Evolutionary conservation across 129 eudicot species (phyloP).

Genomic region (Chrysanthemum lavandulifolium): DNA sequence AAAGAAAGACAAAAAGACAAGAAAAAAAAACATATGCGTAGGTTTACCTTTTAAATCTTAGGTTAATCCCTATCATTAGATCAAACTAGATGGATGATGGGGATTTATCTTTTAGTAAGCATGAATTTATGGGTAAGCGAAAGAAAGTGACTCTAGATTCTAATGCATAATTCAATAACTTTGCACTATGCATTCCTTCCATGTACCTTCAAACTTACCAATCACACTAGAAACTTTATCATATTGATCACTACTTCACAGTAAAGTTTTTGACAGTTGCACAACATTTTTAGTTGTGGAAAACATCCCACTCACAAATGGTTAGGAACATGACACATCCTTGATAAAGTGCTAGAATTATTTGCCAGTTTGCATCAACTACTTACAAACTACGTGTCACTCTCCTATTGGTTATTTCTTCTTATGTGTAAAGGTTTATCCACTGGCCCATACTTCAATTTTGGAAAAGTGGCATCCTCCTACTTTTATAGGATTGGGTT

Average conservation of each 20-base stretch:
- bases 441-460: constrained; percentile 49
- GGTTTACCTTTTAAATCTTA: no score
- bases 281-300: constrained; percentile 25
- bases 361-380: constrained; percentile 27
- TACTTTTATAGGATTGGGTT: constrained; percentile 36
- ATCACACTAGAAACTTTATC: constrained; percentile 12
- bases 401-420: constrained; percentile 21
- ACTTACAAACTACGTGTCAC: constrained; percentile 26
- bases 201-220: constrained; percentile 21
- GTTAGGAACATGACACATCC: constrained; percentile 49
- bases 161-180: not conserved
- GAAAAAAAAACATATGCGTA: no score
- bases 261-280: constrained; percentile 33
- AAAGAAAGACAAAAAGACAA: no score
- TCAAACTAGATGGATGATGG: no score
- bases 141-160: no score
- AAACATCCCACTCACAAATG: constrained; percentile 41
- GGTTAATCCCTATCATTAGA: no score
- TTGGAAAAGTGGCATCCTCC: constrained; percentile 21
- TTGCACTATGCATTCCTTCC: constrained; percentile 11
- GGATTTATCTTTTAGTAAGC: no score
- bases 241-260: not conserved
- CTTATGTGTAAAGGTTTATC: constrained; percentile 45
- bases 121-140: no score
- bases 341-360: constrained; percentile 22